A percentile compares a stretch with the other conserved stretches of the same genome.
phyloP scores from a whole-genome alignment of 768 basidiomycete species.

The Mrakia gelida region DNA sequence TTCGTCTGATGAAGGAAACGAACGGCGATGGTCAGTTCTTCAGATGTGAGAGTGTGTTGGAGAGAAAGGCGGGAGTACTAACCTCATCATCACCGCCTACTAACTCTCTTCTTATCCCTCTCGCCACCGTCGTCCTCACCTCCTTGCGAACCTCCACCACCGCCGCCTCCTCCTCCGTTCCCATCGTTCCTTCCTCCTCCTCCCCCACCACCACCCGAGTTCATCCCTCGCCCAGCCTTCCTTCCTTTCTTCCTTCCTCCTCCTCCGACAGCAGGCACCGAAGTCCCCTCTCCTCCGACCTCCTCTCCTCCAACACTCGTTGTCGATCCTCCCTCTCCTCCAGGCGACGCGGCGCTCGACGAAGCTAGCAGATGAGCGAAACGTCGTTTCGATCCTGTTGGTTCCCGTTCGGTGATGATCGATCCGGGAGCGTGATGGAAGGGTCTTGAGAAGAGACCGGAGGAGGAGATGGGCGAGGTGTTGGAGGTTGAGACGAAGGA shows the following conservation, averaged over 20 bases:
- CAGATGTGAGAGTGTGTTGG: background rate
- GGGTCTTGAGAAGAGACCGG: background rate
- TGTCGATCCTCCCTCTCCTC: background rate
- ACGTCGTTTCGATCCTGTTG: conserved; percentile 20
- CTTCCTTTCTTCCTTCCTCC: background rate
- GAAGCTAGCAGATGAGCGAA: conserved; percentile 8
- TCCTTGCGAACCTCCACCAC: background rate
- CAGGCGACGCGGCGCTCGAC: too few species aligned
- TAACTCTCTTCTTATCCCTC: conserved; percentile 21
- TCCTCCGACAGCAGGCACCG: background rate
- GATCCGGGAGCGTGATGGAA: background rate
- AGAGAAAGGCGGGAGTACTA: background rate
- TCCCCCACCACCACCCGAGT: conserved; percentile 4
- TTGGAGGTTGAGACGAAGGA: background rate
- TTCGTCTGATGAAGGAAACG: background rate
- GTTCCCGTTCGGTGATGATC: conserved; percentile 7
- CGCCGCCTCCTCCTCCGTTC: background rate
- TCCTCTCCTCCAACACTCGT: background rate
- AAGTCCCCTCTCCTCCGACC: background rate
- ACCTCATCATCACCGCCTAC: background rate
- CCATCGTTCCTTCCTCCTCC: background rate
- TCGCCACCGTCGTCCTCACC: conserved; percentile 8
- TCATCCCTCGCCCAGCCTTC: background rate
- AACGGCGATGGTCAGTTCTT: background rate
- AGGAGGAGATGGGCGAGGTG: background rate